Evolutionary conservation across 768 basidiomycete genomes (phyloP).

Genomic region (Plicaturopsis crispa): DNA sequence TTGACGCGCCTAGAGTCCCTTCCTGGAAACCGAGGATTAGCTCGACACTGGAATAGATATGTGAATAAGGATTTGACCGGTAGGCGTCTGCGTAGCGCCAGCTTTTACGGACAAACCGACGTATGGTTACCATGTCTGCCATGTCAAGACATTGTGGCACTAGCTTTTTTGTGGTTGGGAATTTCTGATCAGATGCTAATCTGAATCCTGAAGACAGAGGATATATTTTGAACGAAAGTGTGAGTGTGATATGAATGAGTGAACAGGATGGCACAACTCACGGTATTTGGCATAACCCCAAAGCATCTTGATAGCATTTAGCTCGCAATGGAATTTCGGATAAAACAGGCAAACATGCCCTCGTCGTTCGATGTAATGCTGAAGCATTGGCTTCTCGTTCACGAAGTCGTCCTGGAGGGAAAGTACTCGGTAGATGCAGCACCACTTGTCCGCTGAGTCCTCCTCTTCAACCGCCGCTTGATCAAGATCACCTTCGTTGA

Average conservation of each 20-base stretch:
- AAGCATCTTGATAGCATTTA: constrained; percentile 9
- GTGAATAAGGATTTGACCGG: neutral
- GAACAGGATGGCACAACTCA: no score
- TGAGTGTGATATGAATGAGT: no score
- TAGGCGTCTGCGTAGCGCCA: constrained; percentile 11
- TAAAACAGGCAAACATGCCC: constrained; percentile 8
- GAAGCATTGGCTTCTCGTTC: constrained; percentile 13
- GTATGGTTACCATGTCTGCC: constrained; percentile 11
- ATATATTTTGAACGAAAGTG: constrained; percentile 3
- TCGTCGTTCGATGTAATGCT: constrained; percentile 12
- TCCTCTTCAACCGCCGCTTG: constrained; percentile 8
- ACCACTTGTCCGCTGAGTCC: constrained; percentile 4
- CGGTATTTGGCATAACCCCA: constrained; percentile 5
- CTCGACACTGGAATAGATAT: neutral
- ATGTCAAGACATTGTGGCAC: constrained; percentile 15
- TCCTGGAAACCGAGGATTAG: constrained; percentile 3
- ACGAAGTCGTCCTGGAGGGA: constrained; percentile 13
- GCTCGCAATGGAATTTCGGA: constrained; percentile 8
- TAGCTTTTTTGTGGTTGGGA: constrained; percentile 14
- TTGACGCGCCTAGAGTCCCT: constrained; percentile 8
- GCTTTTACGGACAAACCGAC: constrained; percentile 9
- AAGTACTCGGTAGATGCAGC: constrained; percentile 15
- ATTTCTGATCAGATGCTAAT: constrained; percentile 14
- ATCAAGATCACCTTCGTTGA: neutral
- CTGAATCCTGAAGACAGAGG: constrained; percentile 10